phyloP scores from a whole-genome alignment of 768 basidiomycete genomes.

The Fomitopsis serialis region DNA sequence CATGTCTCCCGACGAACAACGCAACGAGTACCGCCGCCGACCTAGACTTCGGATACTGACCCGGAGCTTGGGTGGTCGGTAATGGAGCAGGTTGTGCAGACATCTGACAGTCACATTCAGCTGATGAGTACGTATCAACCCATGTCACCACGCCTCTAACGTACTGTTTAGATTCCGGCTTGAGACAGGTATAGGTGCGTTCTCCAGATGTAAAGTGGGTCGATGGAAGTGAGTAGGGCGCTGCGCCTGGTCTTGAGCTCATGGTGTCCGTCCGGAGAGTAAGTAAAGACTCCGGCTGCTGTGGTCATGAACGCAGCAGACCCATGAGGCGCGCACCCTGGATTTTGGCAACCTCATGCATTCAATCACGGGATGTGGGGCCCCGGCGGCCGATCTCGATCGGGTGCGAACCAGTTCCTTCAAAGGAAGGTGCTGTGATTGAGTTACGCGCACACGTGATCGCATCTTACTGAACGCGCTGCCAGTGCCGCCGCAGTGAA shows the following conservation, averaged over 20 bases:
- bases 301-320: too few species aligned
- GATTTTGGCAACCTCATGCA: too few species aligned
- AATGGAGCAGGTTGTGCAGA: constrained; percentile 46
- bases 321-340: too few species aligned
- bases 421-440: too few species aligned
- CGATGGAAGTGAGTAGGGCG: constrained; percentile 47
- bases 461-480: too few species aligned
- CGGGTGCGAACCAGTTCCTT: too few species aligned
- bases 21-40: constrained; percentile 79
- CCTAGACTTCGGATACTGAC: constrained; percentile 46
- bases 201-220: constrained; percentile 34
- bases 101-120: constrained; percentile 34
- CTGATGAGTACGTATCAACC: too few species aligned
- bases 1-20: constrained; percentile 76
- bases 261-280: background rate
- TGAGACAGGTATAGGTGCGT: constrained; percentile 44
- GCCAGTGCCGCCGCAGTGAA: too few species aligned
- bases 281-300: too few species aligned
- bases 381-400: too few species aligned
- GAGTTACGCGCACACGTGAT: too few species aligned
- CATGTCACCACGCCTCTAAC: background rate
- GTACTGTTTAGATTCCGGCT: constrained; percentile 45
- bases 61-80: constrained; percentile 35
- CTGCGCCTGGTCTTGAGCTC: constrained; percentile 4
- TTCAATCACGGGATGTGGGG: too few species aligned